Base-by-base conservation (phyloP, 768 basidiomycete genomes). In the Clathrus columnatus region DNA sequence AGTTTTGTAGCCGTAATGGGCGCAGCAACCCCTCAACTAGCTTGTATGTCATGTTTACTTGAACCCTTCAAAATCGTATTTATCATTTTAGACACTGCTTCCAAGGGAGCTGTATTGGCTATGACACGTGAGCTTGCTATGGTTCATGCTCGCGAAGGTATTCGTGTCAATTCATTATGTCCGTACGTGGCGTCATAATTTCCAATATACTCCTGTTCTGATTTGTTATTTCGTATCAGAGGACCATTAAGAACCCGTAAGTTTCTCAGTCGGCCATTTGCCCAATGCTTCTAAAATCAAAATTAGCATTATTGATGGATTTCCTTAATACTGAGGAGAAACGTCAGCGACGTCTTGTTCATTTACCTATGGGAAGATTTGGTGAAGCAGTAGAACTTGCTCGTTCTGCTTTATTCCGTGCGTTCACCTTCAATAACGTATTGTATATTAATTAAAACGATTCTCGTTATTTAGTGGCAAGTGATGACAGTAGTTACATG, bases 41-140 rank as follows among this genome's bases (percentile, higher is more conserved):
- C 4, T 36, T 36, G 7, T 36, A 5, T 36, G 14, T 36, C 36
- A 36, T 36, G 7, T n/a, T 36, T 8, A n/a, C 36, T 14, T 36
- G n/a, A 36, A 36, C n/a, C 36, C 11, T 36, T 8, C 96, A 8
- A 97, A 96, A 2, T 94, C 96, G 51, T 36, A 36, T 8, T 36
- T 36, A n/a, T 14, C 36, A 2, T 36, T 36, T 36, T 36, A 2
- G 36, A 36, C 11, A 11, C 10, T 36, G 36, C 36, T 36, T 36
- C 36, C n/a, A 36, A 36, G 84, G 95, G 96, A 60, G 96, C 85
- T 28, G 96, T 98, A n/a, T 83, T 99, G 46, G 90, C 96, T 4
- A 94, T 99, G 93, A 95, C 92, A 16, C 83, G 96, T 36, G 96
- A 99, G 67, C 77, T 98, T 28, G 96, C 96, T 0, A 94, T 97